Percentiles rank a stretch among this genome's conserved stretches.
Evolutionary conservation across 768 basidiomycete genomes (phyloP).

Genomic region (Suillus subluteus): DNA sequence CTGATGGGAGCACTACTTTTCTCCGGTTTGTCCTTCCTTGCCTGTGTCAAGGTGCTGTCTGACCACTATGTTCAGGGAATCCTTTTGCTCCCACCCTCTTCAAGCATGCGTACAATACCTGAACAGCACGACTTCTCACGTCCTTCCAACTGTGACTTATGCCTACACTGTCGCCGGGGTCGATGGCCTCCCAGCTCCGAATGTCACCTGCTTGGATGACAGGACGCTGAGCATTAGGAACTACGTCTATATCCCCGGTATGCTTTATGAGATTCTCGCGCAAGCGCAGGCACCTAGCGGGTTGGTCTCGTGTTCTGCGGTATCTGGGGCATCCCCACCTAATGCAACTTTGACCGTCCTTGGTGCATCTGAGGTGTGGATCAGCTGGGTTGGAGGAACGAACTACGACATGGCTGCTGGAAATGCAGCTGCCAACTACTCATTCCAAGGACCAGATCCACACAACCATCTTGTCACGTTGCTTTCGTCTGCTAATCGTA

Average conservation of each 20-base stretch:
- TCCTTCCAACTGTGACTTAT: slow-evolving; percentile 47
- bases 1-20: slow-evolving; percentile 49
- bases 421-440: slow-evolving; percentile 53
- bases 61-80: slow-evolving; percentile 38
- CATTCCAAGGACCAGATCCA: slow-evolving; percentile 68
- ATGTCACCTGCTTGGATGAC: slow-evolving; percentile 61
- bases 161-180: slow-evolving; percentile 51
- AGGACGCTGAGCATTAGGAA: slow-evolving; percentile 60
- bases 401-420: slow-evolving; percentile 69
- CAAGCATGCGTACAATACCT: slow-evolving; percentile 65
- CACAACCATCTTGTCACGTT: slow-evolving; percentile 47
- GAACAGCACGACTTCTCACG: slow-evolving; percentile 31
- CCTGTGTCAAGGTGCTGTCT: background rate
- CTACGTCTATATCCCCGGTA: slow-evolving; percentile 53
- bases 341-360: slow-evolving; percentile 55
- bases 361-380: slow-evolving; percentile 56
- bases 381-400: slow-evolving; percentile 77
- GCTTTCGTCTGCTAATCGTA: slow-evolving; percentile 34
- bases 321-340: slow-evolving; percentile 30
- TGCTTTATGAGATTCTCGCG: slow-evolving; percentile 70
- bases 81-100: slow-evolving; percentile 71
- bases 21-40: slow-evolving; percentile 44
- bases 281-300: slow-evolving; percentile 44
- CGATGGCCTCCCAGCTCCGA: slow-evolving; percentile 54
- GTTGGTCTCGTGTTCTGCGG: slow-evolving; percentile 35